A percentile compares a stretch with the other conserved stretches of the same genome.
phyloP scores from a whole-genome alignment of 2,329 filamentous ascomycete genomes.

The Dactylella cylindrospora region DNA sequence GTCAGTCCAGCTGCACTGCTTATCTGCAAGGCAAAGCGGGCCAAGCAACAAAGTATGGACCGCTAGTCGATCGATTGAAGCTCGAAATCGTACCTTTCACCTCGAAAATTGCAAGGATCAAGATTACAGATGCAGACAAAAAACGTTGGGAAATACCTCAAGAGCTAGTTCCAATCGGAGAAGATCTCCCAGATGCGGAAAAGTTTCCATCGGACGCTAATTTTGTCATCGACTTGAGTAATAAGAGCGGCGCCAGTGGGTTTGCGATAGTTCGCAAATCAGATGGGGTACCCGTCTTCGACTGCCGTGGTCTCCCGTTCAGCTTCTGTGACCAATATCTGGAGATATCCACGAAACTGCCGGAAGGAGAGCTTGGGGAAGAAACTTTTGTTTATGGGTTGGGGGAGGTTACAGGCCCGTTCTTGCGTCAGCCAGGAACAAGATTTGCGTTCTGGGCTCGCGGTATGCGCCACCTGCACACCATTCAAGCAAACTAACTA shows the following conservation, averaged over 20 bases:
- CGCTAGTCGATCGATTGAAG: constrained; percentile 8
- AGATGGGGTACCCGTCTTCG: constrained; percentile 14
- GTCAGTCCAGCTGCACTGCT: background rate
- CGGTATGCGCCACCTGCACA: background rate
- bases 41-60: constrained; percentile 21
- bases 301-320: constrained; percentile 13
- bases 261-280: constrained; percentile 24
- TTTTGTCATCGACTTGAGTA: background rate
- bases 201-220: constrained; percentile 8
- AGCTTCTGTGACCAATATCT: constrained; percentile 29
- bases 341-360: constrained; percentile 24
- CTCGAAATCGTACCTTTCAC: constrained; percentile 22
- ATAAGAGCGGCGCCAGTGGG: background rate
- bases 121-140: constrained; percentile 14
- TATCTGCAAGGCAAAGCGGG: constrained; percentile 2
- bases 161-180: constrained; percentile 15
- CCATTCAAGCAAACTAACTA: background rate
- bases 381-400: constrained; percentile 27
- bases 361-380: too few species aligned
- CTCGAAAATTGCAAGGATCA: constrained; percentile 16
- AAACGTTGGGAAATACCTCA: constrained; percentile 26
- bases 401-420: constrained; percentile 34
- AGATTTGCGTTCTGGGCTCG: constrained; percentile 42
- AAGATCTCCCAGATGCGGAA: background rate
- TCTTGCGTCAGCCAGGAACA: constrained; percentile 23